Percentiles rank a stretch among this genome's conserved stretches.
phyloP scores from a whole-genome alignment of 1,139 yeast genomes.

The Zygoascus sp. region DNA sequence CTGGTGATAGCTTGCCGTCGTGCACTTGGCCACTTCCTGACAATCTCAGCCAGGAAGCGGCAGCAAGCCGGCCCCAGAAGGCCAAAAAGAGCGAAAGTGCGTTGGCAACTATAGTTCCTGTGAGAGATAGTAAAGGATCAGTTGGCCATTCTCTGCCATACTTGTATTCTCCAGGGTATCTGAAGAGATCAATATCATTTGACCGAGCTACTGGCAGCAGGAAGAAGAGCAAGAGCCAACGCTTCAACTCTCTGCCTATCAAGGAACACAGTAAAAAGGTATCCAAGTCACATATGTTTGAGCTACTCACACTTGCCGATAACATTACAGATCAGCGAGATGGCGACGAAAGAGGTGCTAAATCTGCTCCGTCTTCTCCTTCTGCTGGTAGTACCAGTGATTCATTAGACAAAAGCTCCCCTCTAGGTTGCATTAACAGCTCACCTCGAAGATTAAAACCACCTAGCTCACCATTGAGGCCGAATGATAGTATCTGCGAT shows the following conservation, averaged over 20 bases:
- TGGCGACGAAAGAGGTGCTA: not conserved
- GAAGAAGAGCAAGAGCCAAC: conserved; percentile 1
- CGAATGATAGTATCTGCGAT: not conserved
- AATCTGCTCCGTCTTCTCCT: not conserved
- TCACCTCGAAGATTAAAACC: not conserved
- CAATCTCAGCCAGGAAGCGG: not conserved
- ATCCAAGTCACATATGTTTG: conserved; percentile 2
- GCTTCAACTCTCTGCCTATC: not conserved
- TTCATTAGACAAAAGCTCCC: not conserved
- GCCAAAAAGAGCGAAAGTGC: conserved; percentile 8
- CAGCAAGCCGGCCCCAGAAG: not conserved
- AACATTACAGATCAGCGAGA: conserved; percentile 1
- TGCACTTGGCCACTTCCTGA: conserved; percentile 2
- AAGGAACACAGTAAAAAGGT: not conserved
- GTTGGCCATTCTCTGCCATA: not conserved
- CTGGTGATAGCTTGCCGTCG: not conserved
- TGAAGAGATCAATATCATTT: conserved; percentile 16
- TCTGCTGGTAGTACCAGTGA: not conserved
- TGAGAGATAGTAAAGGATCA: not conserved
- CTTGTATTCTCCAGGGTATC: conserved; percentile 23
- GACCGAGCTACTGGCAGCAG: conserved; percentile 2
- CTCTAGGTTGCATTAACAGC: not conserved
- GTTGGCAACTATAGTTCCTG: conserved; percentile 4
- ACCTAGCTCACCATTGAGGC: not conserved
- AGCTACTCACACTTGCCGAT: conserved; percentile 3